Percentiles rank a stretch among this genome's conserved stretches.
These are phyloP conservation scores for Fraxinus cuspidata DNA, from an alignment of 257 asterid genomes.

Conservation along the genomic window DNA sequence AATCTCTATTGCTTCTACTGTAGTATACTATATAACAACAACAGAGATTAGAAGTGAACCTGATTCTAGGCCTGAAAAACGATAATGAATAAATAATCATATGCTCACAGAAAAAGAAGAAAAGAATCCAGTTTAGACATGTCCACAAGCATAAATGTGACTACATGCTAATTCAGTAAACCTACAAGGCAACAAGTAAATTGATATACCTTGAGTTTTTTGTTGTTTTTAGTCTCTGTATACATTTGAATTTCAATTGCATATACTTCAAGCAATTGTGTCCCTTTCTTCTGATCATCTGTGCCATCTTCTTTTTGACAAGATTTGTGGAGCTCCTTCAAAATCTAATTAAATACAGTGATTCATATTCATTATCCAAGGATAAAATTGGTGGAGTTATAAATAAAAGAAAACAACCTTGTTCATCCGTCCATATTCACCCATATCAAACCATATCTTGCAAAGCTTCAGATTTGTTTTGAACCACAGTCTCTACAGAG, in stretches of 20 bases:
- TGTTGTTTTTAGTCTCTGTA: constrained; percentile 96
- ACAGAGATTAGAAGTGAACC: not conserved
- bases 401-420: constrained; percentile 44
- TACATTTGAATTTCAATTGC: constrained; percentile 99
- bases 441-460: constrained; percentile 96
- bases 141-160: not conserved
- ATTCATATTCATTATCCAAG: constrained; percentile 23
- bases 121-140: not conserved
- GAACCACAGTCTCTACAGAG: constrained; percentile 88
- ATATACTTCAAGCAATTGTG: constrained; percentile 93
- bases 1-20: not conserved
- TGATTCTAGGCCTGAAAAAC: not conserved
- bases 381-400: constrained; percentile 13
- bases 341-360: constrained; percentile 50
- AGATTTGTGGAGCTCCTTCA: constrained; percentile 96
- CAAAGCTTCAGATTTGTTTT: constrained; percentile 97
- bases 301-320: constrained; percentile 97
- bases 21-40: not conserved
- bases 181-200: constrained; percentile 5
- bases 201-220: constrained; percentile 76
- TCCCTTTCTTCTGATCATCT: constrained; percentile 98
- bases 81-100: not conserved
- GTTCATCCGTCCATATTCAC: constrained; percentile 91
- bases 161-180: not conserved
- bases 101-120: not conserved